phyloP scores from a whole-genome alignment of 2,329 filamentous ascomycete species.

The Colletotrichum agaves region DNA sequence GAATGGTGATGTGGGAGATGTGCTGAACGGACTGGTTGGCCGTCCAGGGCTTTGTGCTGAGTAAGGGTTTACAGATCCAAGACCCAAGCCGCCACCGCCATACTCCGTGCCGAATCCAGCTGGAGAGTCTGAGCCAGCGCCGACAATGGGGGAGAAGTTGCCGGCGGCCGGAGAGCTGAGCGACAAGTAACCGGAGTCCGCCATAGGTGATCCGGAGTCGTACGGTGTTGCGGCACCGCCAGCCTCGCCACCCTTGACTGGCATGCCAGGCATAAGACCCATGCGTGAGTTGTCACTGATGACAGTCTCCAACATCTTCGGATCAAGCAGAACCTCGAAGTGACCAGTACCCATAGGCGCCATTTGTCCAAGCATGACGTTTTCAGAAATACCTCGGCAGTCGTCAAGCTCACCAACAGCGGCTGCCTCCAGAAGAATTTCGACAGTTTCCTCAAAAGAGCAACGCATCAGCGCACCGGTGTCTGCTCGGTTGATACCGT shows the following conservation, averaged over 20 bases:
- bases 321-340: conserved; percentile 93
- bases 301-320: conserved; percentile 94
- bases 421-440: conserved; percentile 95
- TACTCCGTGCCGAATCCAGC: conserved; percentile 74
- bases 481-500: conserved; percentile 98
- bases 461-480: conserved; percentile 99
- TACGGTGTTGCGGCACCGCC: conserved; percentile 95
- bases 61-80: conserved; percentile 71
- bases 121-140: conserved; percentile 76
- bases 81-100: conserved; percentile 57
- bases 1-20: conserved; percentile 75
- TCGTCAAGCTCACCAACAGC: conserved; percentile 96
- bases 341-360: conserved; percentile 97
- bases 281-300: conserved; percentile 91
- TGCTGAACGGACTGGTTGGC: conserved; percentile 80
- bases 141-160: conserved; percentile 82
- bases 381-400: conserved; percentile 97
- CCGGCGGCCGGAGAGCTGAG: conserved; percentile 69
- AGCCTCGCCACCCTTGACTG: conserved; percentile 77
- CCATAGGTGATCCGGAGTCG: conserved; percentile 85
- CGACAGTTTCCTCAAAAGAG: conserved; percentile 99
- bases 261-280: conserved; percentile 83
- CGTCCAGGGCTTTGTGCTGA: conserved; percentile 68
- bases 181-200: conserved; percentile 74
- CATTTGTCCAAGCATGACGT: conserved; percentile 97